These are phyloP conservation scores for Plenodomus biglobosus DNA, from an alignment of 2,329 filamentous ascomycete species.

Conservation along the genomic window DNA sequence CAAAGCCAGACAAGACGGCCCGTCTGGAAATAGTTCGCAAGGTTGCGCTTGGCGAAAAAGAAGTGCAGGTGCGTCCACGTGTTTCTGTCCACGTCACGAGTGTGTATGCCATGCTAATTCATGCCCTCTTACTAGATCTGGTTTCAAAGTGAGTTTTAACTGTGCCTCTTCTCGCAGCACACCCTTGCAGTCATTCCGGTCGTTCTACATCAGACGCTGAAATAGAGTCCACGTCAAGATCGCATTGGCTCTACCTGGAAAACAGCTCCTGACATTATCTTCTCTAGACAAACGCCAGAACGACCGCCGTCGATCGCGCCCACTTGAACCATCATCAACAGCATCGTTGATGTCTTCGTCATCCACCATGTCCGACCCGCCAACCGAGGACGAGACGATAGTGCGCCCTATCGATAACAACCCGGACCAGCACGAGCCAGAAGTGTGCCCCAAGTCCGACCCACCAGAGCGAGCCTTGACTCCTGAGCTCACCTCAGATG, in stretches of 20 bases:
- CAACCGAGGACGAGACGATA: constrained; percentile 32
- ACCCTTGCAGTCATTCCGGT: not conserved
- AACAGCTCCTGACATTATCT: constrained; percentile 11
- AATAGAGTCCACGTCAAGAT: not conserved
- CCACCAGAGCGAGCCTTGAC: constrained; percentile 22
- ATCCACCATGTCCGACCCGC: constrained; percentile 41
- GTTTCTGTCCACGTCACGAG: constrained; percentile 29
- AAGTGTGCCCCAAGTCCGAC: constrained; percentile 22
- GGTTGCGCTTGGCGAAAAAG: constrained; percentile 89
- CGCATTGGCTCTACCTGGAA: constrained; percentile 1
- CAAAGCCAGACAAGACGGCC: constrained; percentile 88
- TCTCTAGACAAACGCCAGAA: constrained; percentile 70
- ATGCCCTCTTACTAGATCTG: constrained; percentile 67
- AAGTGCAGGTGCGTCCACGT: constrained; percentile 76
- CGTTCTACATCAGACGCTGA: not conserved
- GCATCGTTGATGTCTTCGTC: constrained; percentile 42
- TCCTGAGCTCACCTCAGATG: constrained; percentile 24
- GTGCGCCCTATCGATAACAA: constrained; percentile 25
- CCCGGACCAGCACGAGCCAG: constrained; percentile 17
- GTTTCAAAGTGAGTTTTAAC: constrained; percentile 67
- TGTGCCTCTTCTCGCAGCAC: constrained; percentile 1
- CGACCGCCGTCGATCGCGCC: constrained; percentile 83
- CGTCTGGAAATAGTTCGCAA: constrained; percentile 81
- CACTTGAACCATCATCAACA: constrained; percentile 54
- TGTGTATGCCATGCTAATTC: constrained; percentile 35